Evolutionary conservation across 139 green algal genomes (phyloP), one percentile per base, ranked within the genome.

Genomic region (Coelastrella sp.): DNA sequence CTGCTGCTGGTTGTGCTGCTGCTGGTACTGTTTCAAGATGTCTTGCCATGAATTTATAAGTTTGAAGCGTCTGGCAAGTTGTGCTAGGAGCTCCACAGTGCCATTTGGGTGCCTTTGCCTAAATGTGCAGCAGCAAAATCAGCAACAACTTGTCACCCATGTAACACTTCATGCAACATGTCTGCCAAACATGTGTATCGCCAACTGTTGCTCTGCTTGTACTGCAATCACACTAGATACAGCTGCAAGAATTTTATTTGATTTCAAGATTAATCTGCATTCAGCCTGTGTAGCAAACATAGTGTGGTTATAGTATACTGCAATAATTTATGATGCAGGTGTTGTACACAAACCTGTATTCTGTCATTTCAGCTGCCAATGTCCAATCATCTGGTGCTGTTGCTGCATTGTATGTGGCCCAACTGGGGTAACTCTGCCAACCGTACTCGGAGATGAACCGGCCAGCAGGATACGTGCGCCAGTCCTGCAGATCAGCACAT

Each of bases 381-480:
- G 8, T 66, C 85, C 85, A 92, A 11, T 91, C 90, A 13, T 86
- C 19, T 32, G 32, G 32, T 60, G 56, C 71, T 65, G 90, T 92
- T 47, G 64, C 74, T 22, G 74, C 71, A 16, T 5, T 64, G 59
- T 91, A 84, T 20, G 90, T 86, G 2, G 85, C 17, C 84, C 85
- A 92, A 7, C 73, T 61, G 32, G 90, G 95, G 76, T 94, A 95
- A 81, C 80, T 83, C 79, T 89, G 93, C 80, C 93, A 96, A 22
- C 95, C 95, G 85, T 94, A 96, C 92, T 97, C 96, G 7, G 86
- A 94, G 1, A 97, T 92, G 77, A 97, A 97, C 83, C 95, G 95
- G n/a, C 94, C 90, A 57, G 73, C 83, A 1, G 96, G 92, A 86
- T 93, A 95, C 23, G 14, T 61, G 5, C 78, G 22, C 80, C 73